Evolutionary conservation across 2,329 filamentous ascomycete genomes (phyloP), one percentile per base, ranked within the genome.

Genomic region (Seiridium unicorne): DNA sequence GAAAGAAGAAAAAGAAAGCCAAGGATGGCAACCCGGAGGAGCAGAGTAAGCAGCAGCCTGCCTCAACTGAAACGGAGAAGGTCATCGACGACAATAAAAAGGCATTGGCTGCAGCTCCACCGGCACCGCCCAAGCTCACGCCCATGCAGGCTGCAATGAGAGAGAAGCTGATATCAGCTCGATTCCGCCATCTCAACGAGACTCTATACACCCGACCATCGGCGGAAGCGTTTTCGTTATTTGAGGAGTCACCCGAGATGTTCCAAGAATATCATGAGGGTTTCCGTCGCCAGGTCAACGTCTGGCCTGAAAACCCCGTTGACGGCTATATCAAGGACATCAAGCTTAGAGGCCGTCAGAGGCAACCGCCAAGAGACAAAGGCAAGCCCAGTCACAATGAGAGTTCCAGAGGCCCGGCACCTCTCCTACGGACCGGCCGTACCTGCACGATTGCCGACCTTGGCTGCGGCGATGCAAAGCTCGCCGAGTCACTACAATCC

Each of bases 101-200:
- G 47, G 62, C 68, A 11, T 62, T 72, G 60, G 68, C 73, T 1
- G 76, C 77, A 44, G 74, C 76, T 6, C 75, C 80, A 44, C 75
- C 79, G 40, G 73, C 68, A 34, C 68, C 77, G 35, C 71, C 75
- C 63, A 92, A 91, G 67, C 86, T 99, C 70, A 99, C 95, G 1
- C 93, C 95, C 3, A 87, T 99, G 60, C 95, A 99, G 81, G 87
- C 90, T 59, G 88, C 92, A 3, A 99, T 99, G 95, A 89, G 92
- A 63, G 89, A 93, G 72, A 99, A 99, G 80, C 88, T 99, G 64
- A 84, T 96, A 63, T 96, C 93, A 8, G 93, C 95, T 1, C 93
- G 95, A 61, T 99, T 99, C 84, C 92, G 95, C 64, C 93, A 98
- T 76, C 87, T 99, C 63, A 99, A 99, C 75, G 91, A 99, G 79